These are phyloP conservation scores for Podospora anserina DNA, from an alignment of 495 filamentous ascomycete genomes.

Conservation along the genomic window DNA sequence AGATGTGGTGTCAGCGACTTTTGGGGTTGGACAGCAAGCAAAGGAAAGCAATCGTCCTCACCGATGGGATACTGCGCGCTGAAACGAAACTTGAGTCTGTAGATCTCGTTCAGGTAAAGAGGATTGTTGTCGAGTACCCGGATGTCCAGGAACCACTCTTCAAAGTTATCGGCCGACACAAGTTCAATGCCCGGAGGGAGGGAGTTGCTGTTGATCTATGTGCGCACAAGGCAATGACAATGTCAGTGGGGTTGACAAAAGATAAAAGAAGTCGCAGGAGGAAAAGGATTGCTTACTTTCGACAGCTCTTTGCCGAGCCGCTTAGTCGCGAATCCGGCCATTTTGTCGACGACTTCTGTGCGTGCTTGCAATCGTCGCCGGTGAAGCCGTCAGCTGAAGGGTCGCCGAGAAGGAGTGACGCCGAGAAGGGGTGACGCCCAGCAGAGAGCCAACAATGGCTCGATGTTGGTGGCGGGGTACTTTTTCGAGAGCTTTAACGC, in stretches of 20 bases:
- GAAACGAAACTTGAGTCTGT: conserved; percentile 85
- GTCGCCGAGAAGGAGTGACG: background rate
- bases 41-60: conserved; percentile 35
- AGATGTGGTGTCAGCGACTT: background rate
- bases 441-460: background rate
- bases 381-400: background rate
- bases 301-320: conserved; percentile 50
- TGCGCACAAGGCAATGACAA: conserved; percentile 1
- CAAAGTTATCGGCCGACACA: conserved; percentile 73
- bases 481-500: background rate
- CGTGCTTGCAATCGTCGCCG: background rate
- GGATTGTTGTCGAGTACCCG: conserved; percentile 87
- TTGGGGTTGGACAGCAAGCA: background rate
- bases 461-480: background rate
- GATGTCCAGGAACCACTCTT: conserved; percentile 94
- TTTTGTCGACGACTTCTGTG: conserved; percentile 20
- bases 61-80: conserved; percentile 84
- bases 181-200: conserved; percentile 73
- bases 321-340: conserved; percentile 48
- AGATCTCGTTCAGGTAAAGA: conserved; percentile 75
- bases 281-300: conserved; percentile 37
- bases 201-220: conserved; percentile 51
- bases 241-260: background rate
- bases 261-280: background rate
- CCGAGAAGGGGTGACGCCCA: background rate